Conservation (phyloP, 2,329 filamentous ascomycete species). For the Camillea tinctor region DNA sequence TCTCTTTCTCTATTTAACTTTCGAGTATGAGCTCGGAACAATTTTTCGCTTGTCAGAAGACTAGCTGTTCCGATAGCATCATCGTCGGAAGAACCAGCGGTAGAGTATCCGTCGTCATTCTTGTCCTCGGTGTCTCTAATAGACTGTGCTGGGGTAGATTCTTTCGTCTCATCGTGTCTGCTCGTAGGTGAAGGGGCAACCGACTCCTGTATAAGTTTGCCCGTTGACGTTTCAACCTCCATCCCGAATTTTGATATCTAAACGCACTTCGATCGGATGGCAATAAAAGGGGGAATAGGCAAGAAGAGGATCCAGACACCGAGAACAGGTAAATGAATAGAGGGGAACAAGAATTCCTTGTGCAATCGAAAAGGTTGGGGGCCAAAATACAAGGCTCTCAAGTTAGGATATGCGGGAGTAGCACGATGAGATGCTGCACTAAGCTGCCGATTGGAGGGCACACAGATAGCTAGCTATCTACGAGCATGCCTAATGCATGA, state of each 20-base stretch:
- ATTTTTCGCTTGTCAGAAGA: not conserved
- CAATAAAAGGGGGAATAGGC: not conserved
- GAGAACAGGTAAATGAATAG: not conserved
- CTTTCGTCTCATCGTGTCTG: not conserved
- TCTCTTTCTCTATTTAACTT: not conserved
- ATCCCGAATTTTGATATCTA: not conserved
- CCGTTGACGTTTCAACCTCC: not conserved
- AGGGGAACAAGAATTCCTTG: not conserved
- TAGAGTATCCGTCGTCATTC: not conserved
- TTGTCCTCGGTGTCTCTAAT: not conserved
- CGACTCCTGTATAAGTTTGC: not conserved
- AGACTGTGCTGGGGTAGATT: not conserved
- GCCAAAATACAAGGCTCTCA: not conserved
- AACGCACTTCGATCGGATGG: not conserved
- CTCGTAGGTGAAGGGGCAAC: not conserved
- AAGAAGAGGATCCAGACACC: too few species aligned
- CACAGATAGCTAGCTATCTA: not conserved
- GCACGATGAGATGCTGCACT: not conserved
- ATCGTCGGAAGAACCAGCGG: not conserved
- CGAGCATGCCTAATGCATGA: not conserved
- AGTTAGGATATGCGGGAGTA: not conserved
- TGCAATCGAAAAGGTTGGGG: not conserved
- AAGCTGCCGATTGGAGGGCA: not conserved
- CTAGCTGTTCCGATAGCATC: not conserved
- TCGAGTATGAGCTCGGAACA: constrained; percentile 6